Evolutionary conservation across 495 filamentous ascomycete genomes (phyloP).

Genomic region (Aspergillus cristatus): DNA sequence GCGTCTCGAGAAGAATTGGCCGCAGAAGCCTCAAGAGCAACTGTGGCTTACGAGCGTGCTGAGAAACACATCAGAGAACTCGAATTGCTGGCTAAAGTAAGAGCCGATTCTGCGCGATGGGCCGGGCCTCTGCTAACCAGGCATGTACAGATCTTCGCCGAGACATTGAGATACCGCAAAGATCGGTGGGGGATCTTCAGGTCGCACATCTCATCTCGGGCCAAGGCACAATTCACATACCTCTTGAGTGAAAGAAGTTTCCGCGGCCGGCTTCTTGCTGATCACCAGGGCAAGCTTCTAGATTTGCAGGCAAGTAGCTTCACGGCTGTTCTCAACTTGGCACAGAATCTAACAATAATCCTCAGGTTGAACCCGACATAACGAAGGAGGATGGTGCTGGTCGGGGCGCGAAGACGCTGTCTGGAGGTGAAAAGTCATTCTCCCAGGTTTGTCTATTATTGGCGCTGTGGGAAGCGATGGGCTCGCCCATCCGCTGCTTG

Average conservation of each 20-base stretch:
- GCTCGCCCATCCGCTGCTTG: slow-evolving; percentile 83
- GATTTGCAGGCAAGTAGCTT: slow-evolving; percentile 56
- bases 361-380: slow-evolving; percentile 69
- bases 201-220: slow-evolving; percentile 69
- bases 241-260: slow-evolving; percentile 83
- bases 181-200: slow-evolving; percentile 75
- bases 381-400: slow-evolving; percentile 55
- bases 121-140: slow-evolving; percentile 2
- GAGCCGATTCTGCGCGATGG: not conserved
- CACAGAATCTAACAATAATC: not conserved
- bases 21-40: slow-evolving; percentile 35
- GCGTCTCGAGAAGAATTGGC: slow-evolving; percentile 59
- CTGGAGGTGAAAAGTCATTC: slow-evolving; percentile 95
- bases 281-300: slow-evolving; percentile 62
- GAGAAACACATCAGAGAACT: slow-evolving; percentile 38
- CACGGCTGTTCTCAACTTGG: not conserved
- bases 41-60: slow-evolving; percentile 34
- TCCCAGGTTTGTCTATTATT: slow-evolving; percentile 90
- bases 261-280: slow-evolving; percentile 66
- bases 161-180: slow-evolving; percentile 58
- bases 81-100: slow-evolving; percentile 45
- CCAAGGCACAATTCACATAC: slow-evolving; percentile 77
- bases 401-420: slow-evolving; percentile 80
- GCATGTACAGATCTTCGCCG: slow-evolving; percentile 42
- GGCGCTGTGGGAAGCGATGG: slow-evolving; percentile 96